These are phyloP conservation scores for Ustanciosporium gigantosporum DNA, from an alignment of 1,284 basidiomycete genomes.

Conservation along the genomic window DNA sequence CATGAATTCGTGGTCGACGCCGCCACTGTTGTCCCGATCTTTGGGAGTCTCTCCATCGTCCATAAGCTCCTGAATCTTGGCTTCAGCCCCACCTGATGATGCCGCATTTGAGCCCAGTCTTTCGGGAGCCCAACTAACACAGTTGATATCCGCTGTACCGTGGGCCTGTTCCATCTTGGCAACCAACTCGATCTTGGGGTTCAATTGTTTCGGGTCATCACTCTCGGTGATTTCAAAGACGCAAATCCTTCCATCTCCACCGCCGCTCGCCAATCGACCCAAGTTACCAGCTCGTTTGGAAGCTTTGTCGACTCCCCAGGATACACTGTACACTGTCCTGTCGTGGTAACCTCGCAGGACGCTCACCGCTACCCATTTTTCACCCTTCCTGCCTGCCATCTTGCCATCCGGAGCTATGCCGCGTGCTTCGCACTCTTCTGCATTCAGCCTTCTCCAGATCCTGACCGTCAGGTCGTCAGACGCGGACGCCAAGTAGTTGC, in stretches of 20 bases:
- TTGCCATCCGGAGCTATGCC: slow-evolving; percentile 49
- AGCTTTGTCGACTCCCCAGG: slow-evolving; percentile 67
- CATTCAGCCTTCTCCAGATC: slow-evolving; percentile 63
- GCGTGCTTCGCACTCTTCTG: slow-evolving; percentile 51
- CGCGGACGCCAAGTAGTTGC: slow-evolving; percentile 79
- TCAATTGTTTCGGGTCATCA: slow-evolving; percentile 11
- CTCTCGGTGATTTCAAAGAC: slow-evolving; percentile 70
- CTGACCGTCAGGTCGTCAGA: slow-evolving; percentile 74
- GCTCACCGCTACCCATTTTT: slow-evolving; percentile 60
- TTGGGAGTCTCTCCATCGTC: slow-evolving; percentile 43
- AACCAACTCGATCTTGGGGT: slow-evolving; percentile 30
- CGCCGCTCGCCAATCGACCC: slow-evolving; percentile 75
- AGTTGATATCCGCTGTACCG: slow-evolving; percentile 76
- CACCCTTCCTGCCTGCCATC: slow-evolving; percentile 54
- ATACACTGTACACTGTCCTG: slow-evolving; percentile 77
- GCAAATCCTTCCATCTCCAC: slow-evolving; percentile 76
- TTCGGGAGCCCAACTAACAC: slow-evolving; percentile 71
- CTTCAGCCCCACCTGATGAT: slow-evolving; percentile 15
- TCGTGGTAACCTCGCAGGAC: slow-evolving; percentile 65
- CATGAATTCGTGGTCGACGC: slow-evolving; percentile 11
- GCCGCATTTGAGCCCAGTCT: slow-evolving; percentile 20
- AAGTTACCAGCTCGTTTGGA: slow-evolving; percentile 58
- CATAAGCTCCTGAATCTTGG: slow-evolving; percentile 28
- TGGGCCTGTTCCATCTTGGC: slow-evolving; percentile 67
- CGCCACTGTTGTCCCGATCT: slow-evolving; percentile 8